Conservation (phyloP, 495 filamentous ascomycete genomes). For the Neurospora sp. region DNA sequence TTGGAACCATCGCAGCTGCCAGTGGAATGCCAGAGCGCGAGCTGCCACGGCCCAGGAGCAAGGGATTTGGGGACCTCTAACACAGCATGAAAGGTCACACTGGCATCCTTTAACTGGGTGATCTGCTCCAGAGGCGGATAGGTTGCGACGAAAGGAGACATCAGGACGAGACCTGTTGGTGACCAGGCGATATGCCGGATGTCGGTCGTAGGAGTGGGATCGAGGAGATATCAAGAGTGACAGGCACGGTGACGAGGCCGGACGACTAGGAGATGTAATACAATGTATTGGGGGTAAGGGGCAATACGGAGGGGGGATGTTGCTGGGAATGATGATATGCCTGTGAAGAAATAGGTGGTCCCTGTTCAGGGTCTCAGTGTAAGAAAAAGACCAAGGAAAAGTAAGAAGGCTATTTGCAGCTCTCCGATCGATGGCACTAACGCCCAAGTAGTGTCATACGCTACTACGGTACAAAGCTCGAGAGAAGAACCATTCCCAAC, state of each 20-base stretch:
- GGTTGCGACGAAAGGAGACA: conserved; percentile 27
- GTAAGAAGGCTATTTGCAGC: neutral
- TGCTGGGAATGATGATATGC: neutral
- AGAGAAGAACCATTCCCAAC: neutral
- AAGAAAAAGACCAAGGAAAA: neutral
- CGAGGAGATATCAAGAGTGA: neutral
- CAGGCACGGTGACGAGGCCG: neutral
- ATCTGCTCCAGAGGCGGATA: conserved; percentile 64
- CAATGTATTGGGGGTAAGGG: neutral
- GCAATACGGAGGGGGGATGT: neutral
- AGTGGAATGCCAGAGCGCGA: conserved; percentile 68
- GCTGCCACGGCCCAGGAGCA: conserved; percentile 54
- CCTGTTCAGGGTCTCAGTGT: neutral
- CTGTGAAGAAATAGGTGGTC: neutral
- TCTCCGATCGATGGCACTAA: neutral
- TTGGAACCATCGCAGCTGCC: conserved; percentile 9
- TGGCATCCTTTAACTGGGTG: conserved; percentile 40
- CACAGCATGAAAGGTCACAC: conserved; percentile 57
- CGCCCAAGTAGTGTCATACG: neutral
- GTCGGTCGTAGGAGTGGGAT: neutral
- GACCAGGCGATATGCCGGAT: neutral
- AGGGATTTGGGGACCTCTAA: conserved; percentile 53
- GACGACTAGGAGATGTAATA: neutral
- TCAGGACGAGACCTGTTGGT: neutral
- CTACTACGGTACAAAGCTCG: neutral